A percentile compares a stretch with the other conserved stretches of the same genome.
phyloP scores from a whole-genome alignment of 768 basidiomycete genomes.

The Lepiota venenata region DNA sequence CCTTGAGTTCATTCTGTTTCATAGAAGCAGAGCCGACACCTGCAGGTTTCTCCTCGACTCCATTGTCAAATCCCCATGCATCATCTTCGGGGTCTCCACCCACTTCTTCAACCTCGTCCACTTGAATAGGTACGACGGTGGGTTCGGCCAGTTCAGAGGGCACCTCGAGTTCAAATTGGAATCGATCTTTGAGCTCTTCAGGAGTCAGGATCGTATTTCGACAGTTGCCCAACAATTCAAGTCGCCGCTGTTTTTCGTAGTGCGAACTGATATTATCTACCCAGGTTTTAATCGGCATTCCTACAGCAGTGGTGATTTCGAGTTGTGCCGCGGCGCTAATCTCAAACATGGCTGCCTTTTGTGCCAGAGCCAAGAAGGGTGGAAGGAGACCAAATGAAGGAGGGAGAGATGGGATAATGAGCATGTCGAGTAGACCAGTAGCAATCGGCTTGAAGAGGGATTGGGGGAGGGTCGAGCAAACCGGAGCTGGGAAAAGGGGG shows the following conservation, averaged over 20 bases:
- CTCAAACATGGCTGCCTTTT: slow-evolving; percentile 68
- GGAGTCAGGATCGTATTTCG: slow-evolving; percentile 49
- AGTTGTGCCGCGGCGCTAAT: slow-evolving; percentile 44
- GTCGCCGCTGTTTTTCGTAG: slow-evolving; percentile 76
- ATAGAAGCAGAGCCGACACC: slow-evolving; percentile 4
- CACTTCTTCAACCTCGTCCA: slow-evolving; percentile 19
- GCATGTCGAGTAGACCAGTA: slow-evolving; percentile 55
- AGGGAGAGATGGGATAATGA: slow-evolving; percentile 72
- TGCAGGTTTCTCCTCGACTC: slow-evolving; percentile 17
- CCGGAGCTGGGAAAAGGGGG: slow-evolving; percentile 45
- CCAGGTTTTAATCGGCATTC: slow-evolving; percentile 65
- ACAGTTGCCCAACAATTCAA: slow-evolving; percentile 60
- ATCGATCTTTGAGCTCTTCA: slow-evolving; percentile 34
- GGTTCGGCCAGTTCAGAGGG: slow-evolving; percentile 26
- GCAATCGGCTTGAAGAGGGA: slow-evolving; percentile 61
- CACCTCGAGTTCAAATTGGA: slow-evolving; percentile 37
- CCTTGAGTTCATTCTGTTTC: slow-evolving; percentile 22
- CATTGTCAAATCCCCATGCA: slow-evolving; percentile 29
- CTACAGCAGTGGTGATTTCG: slow-evolving; percentile 44
- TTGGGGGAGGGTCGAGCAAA: slow-evolving; percentile 44
- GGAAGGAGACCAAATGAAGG: slow-evolving; percentile 58
- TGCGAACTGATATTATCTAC: slow-evolving; percentile 62
- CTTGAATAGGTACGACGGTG: slow-evolving; percentile 27
- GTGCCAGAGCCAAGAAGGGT: slow-evolving; percentile 53
- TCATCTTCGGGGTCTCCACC: slow-evolving; percentile 39